phyloP scores from a whole-genome alignment of 169 alveolate species.

The Theileria orientalis region DNA sequence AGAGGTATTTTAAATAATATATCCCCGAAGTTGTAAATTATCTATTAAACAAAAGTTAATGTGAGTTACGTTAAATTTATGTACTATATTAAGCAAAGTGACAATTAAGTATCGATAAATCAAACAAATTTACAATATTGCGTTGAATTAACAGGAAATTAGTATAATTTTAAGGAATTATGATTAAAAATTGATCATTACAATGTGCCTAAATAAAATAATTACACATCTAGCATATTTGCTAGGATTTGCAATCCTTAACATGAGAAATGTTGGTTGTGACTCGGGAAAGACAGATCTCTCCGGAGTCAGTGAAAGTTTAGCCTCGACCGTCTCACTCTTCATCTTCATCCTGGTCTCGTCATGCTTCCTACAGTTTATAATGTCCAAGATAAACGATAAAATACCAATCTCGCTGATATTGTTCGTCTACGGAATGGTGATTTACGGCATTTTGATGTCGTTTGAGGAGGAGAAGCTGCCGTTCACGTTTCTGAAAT shows the following conservation, averaged over 20 bases:
- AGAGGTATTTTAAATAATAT: no score
- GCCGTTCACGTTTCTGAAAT: constrained; percentile 46
- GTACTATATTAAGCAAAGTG: no score
- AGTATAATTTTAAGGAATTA: no score
- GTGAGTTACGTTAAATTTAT: no score
- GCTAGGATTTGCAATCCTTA: neutral
- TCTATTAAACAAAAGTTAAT: no score
- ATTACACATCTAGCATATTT: no score
- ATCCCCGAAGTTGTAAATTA: no score
- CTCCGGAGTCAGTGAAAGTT: constrained; percentile 56
- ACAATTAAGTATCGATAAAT: no score
- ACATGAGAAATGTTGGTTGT: neutral
- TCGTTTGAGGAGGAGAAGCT: constrained; percentile 46
- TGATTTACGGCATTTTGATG: constrained; percentile 63
- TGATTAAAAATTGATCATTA: no score
- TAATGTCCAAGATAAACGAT: constrained; percentile 70
- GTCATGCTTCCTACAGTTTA: constrained; percentile 71
- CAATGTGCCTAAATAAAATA: no score
- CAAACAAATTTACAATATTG: no score
- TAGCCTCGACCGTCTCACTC: constrained; percentile 63
- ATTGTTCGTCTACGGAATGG: constrained; percentile 76
- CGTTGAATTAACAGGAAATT: no score
- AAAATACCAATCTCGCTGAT: constrained; percentile 75
- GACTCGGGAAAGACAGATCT: constrained; percentile 6
- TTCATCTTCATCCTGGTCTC: constrained; percentile 68